Percentiles rank a stretch among this genome's conserved stretches.
Evolutionary conservation across 495 filamentous ascomycete species (phyloP).

Genomic region (Lasiosphaeriaceae sp.): DNA sequence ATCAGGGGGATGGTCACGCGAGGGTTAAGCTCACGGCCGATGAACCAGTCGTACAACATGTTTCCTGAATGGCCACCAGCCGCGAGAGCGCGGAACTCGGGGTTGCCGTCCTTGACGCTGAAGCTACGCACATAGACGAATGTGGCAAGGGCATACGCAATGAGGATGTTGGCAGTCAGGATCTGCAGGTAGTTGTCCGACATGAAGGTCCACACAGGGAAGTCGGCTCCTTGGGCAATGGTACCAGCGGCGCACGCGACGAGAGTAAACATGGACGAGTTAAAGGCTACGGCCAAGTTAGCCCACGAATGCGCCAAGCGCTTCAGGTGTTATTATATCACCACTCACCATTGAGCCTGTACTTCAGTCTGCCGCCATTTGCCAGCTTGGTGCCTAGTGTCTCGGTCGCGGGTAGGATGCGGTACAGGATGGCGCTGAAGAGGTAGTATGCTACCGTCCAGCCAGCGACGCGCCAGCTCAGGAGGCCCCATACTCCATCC

Average conservation of each 20-base stretch:
- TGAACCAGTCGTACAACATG: constrained; percentile 91
- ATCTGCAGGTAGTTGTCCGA: constrained; percentile 86
- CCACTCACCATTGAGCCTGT: constrained; percentile 78
- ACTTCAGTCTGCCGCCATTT: constrained; percentile 72
- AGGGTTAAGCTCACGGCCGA: constrained; percentile 94
- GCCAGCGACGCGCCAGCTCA: constrained; percentile 56
- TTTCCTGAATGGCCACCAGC: constrained; percentile 81
- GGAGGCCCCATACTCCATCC: constrained; percentile 59
- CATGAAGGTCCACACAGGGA: constrained; percentile 87
- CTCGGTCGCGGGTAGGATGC: constrained; percentile 72
- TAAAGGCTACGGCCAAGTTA: constrained; percentile 58
- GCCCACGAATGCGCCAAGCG: not conserved
- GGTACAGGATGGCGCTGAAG: constrained; percentile 69
- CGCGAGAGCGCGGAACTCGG: constrained; percentile 70
- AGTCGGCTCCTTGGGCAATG: constrained; percentile 70
- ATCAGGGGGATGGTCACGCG: constrained; percentile 74
- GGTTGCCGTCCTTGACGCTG: constrained; percentile 66
- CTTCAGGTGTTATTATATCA: not conserved
- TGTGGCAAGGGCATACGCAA: constrained; percentile 61
- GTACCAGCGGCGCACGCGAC: constrained; percentile 67
- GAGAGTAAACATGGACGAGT: constrained; percentile 67
- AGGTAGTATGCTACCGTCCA: constrained; percentile 76
- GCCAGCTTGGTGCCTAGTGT: constrained; percentile 64
- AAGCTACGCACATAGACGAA: constrained; percentile 82
- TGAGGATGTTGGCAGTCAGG: constrained; percentile 75